Percentiles rank a stretch among this genome's conserved stretches.
phyloP scores from a whole-genome alignment of 495 filamentous ascomycete genomes.

The Penicillium angulare region DNA sequence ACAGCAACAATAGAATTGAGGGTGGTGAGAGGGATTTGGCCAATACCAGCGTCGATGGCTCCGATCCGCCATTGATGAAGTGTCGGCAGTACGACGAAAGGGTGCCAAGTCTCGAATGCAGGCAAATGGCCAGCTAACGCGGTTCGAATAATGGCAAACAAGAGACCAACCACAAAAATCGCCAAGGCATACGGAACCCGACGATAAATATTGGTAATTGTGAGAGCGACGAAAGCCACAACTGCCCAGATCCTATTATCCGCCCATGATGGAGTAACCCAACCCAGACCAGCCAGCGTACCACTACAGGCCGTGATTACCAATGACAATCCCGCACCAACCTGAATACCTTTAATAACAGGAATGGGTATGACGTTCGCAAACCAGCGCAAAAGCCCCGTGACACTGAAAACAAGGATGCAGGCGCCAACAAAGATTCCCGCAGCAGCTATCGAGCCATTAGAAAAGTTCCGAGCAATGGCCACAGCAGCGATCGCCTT shows the following conservation, averaged over 20 bases:
- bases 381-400: conserved; percentile 69
- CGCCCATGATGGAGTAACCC: conserved; percentile 55
- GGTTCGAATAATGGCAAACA: conserved; percentile 50
- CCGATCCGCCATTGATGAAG: conserved; percentile 47
- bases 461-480: conserved; percentile 62
- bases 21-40: conserved; percentile 85
- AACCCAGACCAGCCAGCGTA: conserved; percentile 59
- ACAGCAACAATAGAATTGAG: conserved; percentile 91
- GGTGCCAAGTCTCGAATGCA: conserved; percentile 50
- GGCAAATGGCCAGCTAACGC: conserved; percentile 37
- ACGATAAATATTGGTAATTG: conserved; percentile 57
- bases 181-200: conserved; percentile 74
- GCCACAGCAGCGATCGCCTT: conserved; percentile 90
- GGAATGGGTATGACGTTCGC: conserved; percentile 73
- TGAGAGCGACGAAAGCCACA: conserved; percentile 64
- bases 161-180: conserved; percentile 62
- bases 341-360: conserved; percentile 90
- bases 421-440: conserved; percentile 72
- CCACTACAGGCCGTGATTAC: conserved; percentile 68
- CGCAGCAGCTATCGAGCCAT: conserved; percentile 70
- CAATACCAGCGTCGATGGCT: conserved; percentile 61
- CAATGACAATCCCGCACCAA: conserved; percentile 82
- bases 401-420: conserved; percentile 73
- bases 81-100: conserved; percentile 41
- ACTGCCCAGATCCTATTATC: conserved; percentile 76